phyloP scores from a whole-genome alignment of 1,139 yeast species.

The Hansenula sp. region DNA sequence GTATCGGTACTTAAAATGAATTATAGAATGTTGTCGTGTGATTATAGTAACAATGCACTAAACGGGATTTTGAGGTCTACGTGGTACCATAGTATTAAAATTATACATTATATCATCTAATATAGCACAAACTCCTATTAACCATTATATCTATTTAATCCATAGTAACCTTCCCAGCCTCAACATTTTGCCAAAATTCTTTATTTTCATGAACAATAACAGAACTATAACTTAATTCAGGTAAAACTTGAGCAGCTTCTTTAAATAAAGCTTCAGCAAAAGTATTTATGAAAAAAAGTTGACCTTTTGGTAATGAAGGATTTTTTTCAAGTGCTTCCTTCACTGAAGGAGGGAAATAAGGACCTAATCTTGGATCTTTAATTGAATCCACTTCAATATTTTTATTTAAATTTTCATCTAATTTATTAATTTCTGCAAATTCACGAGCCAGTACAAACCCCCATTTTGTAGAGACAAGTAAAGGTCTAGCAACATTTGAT shows the following conservation, averaged over 20 bases:
- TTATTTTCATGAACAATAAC: constrained; percentile 34
- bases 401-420: constrained; percentile 41
- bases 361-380: constrained; percentile 13
- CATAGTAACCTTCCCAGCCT: constrained; percentile 13
- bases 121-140: too few relatives aligned
- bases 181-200: constrained; percentile 32
- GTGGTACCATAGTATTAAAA: too few relatives aligned
- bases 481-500: constrained; percentile 82
- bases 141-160: neutral
- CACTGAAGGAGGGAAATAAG: constrained; percentile 25
- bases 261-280: constrained; percentile 76
- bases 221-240: constrained; percentile 48
- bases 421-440: constrained; percentile 59
- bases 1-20: too few relatives aligned
- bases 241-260: constrained; percentile 54
- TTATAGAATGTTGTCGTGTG: too few relatives aligned
- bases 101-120: too few relatives aligned
- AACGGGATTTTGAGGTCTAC: too few relatives aligned
- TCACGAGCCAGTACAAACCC: constrained; percentile 74
- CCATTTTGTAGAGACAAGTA: constrained; percentile 79
- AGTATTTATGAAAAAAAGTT: constrained; percentile 74
- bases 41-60: too few relatives aligned
- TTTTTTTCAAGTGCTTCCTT: constrained; percentile 31
- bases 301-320: constrained; percentile 65
- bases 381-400: constrained; percentile 15